phyloP scores from a whole-genome alignment of 2,329 filamentous ascomycete genomes.

The Colletotrichum magnum region DNA sequence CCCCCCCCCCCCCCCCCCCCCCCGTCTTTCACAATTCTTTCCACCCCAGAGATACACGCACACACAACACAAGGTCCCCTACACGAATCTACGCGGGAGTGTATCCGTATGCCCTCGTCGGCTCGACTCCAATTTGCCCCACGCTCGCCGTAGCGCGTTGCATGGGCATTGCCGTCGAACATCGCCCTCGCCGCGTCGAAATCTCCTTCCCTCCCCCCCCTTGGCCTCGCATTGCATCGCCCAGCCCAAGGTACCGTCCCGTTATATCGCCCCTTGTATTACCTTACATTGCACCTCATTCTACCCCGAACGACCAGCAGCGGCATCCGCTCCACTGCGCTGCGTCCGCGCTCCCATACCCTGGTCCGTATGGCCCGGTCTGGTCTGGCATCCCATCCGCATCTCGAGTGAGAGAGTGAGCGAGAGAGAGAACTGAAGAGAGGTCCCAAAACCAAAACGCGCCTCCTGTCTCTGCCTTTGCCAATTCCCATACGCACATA shows the following conservation, averaged over 20 bases:
- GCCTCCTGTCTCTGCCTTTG: constrained; percentile 30
- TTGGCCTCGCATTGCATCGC: constrained; percentile 29
- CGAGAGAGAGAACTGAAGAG: neutral
- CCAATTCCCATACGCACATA: constrained; percentile 44
- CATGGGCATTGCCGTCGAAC: constrained; percentile 36
- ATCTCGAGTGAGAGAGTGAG: constrained; percentile 17
- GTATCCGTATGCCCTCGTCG: constrained; percentile 17
- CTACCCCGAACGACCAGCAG: constrained; percentile 37
- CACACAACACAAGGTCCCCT: constrained; percentile 3
- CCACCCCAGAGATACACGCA: neutral
- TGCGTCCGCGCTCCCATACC: constrained; percentile 24
- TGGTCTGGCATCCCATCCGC: constrained; percentile 16
- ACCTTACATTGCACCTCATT: constrained; percentile 38
- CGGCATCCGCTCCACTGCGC: constrained; percentile 34
- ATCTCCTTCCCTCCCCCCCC: constrained; percentile 15
- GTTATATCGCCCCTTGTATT: constrained; percentile 37
- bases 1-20: too few relatives aligned
- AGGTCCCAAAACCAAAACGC: constrained; percentile 30
- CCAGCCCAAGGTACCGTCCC: constrained; percentile 34
- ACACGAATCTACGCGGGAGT: neutral
- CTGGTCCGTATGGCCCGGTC: constrained; percentile 8
- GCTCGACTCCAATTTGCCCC: constrained; percentile 32
- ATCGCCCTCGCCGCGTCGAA: constrained; percentile 22
- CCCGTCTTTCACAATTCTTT: too few relatives aligned
- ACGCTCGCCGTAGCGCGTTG: constrained; percentile 32